Base-by-base conservation (phyloP, 2,329 filamentous ascomycete genomes). In the Hymenoscyphus linearis region DNA sequence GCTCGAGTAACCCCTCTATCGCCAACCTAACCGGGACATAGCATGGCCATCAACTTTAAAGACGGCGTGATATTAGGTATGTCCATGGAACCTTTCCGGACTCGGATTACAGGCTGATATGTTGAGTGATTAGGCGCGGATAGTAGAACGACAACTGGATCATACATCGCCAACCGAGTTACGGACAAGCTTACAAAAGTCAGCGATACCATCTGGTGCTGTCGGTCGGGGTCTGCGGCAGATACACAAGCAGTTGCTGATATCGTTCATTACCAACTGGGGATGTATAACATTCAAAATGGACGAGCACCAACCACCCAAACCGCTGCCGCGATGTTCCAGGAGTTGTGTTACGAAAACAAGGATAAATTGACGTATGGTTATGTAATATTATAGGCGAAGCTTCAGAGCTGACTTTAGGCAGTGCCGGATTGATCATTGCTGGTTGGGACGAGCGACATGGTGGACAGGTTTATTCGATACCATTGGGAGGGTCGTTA, bases 151-250 rank as follows among this genome's bases (percentile, higher is more conserved):
- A 99, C 95, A 54, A 99, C 93, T 60, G 95, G 95, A 72, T 87
- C 93, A 70, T 99, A 98, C 83, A 98, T 99, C 74, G 95, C 95
- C 71, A 99, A 99, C 79, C 89, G 95, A 82, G 95, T 99, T 68
- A 99, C 95, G 67, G 95, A 99, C 84, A 99, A 99, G 83, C 87
- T 99, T 75, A 99, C 95, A 72, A 90, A 93, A 81, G 93, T 99
- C 64, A 90, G 96, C 79, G 95, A 99, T 77, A 98, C 93, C 62
- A 98, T 99, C 78, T 99, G 95, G 95, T 99, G 95, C 81, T 99
- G 95, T 81, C 89, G 95, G 73, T 98, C 95, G 64, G 95, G 95
- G 57, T 99, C 95, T 27, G 95, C 95, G 35, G 95, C 95, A 68
- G 95, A 99, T 74, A 99, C 95, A 62, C 95, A 99, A 78, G 95